Evolutionary conservation across 805 yeast genomes (phyloP), one percentile per base, ranked within the genome.

Genomic region (Monosporozyma aquatica): DNA sequence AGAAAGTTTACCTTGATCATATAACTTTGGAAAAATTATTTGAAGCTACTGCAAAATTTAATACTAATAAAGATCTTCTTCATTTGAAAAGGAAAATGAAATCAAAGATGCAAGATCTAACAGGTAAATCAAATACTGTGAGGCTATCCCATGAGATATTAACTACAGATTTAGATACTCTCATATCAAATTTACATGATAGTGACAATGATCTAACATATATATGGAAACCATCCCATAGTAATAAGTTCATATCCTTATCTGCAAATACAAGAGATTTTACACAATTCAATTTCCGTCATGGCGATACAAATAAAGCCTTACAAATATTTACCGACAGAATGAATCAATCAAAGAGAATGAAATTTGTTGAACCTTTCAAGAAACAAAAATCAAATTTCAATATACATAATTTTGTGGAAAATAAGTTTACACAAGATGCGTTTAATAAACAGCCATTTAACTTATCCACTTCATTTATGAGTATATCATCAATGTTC

Each of bases 81-180:
- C 76, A 76, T 43, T 58, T 81, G 37, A 79, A 80, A 37, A 78
- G 76, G 49, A 85, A 75, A 23, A 82, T 85, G 29, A 83, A 82
- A 53, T 72, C 75, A 20, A 80, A 87, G 0, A 83, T 84, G 23
- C 83, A 80, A 51, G 92, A 86, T 55, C 68, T 76, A 6, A 65
- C 70, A 33, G 68, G 72, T 15, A 65, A 65, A 42, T 57, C 61
- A 5, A 58, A 62, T 24, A 61, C 66, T 2, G 52, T 56, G 24
- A 59, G 56, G 37, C 43, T 55, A 10, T 58, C 70, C 0, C 59
- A 60, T 35, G 67, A 64, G n/a, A 61, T 68, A 2, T 41, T 69
- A 6, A 68, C 72, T 0, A 54, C 66, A 1, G 70, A 69, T 42
- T 47, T 69, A 22, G 70, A 65, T 21, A 45, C 48, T 14, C 46